These are phyloP conservation scores for Saccharomycopsis phalli DNA, from an alignment of 1,139 yeast species.

Conservation along the genomic window DNA sequence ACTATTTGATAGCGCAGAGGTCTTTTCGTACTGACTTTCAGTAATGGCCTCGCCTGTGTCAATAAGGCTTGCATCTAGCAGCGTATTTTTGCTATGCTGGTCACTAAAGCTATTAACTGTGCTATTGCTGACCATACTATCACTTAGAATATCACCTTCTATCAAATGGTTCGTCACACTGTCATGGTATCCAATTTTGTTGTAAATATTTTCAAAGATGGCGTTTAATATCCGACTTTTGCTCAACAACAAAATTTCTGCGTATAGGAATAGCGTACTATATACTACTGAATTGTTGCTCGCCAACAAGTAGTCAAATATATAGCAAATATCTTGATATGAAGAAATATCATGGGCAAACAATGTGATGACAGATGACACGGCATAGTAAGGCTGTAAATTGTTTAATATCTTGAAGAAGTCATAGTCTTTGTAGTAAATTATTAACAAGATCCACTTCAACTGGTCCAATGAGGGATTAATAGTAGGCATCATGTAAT, in stretches of 20 bases:
- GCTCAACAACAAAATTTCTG: slow-evolving; percentile 12
- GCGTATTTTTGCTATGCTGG: background rate
- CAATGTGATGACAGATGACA: slow-evolving; percentile 70
- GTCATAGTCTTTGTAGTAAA: slow-evolving; percentile 41
- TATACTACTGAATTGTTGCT: slow-evolving; percentile 25
- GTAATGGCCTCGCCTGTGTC: slow-evolving; percentile 1
- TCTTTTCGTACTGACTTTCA: slow-evolving; percentile 13
- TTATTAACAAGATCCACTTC: slow-evolving; percentile 51
- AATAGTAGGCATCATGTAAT: slow-evolving; percentile 72
- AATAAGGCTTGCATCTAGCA: background rate
- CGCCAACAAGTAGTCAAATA: slow-evolving; percentile 59
- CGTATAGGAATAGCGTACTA: slow-evolving; percentile 42
- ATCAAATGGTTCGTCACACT: slow-evolving; percentile 6
- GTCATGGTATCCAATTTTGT: slow-evolving; percentile 7
- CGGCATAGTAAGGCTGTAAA: slow-evolving; percentile 50
- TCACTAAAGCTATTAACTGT: slow-evolving; percentile 1
- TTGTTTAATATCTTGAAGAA: slow-evolving; percentile 42
- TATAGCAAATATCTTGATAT: slow-evolving; percentile 39
- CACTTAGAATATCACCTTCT: slow-evolving; percentile 14
- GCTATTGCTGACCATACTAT: slow-evolving; percentile 8
- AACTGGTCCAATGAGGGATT: slow-evolving; percentile 59
- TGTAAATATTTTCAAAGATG: slow-evolving; percentile 12
- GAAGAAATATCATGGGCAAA: slow-evolving; percentile 65
- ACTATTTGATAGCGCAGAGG: slow-evolving; percentile 10
- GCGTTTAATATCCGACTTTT: slow-evolving; percentile 34